Evolutionary conservation across 23 red algal species (phyloP), one percentile per base, ranked within the genome.

Genomic region (Cyanidium caldarium): DNA sequence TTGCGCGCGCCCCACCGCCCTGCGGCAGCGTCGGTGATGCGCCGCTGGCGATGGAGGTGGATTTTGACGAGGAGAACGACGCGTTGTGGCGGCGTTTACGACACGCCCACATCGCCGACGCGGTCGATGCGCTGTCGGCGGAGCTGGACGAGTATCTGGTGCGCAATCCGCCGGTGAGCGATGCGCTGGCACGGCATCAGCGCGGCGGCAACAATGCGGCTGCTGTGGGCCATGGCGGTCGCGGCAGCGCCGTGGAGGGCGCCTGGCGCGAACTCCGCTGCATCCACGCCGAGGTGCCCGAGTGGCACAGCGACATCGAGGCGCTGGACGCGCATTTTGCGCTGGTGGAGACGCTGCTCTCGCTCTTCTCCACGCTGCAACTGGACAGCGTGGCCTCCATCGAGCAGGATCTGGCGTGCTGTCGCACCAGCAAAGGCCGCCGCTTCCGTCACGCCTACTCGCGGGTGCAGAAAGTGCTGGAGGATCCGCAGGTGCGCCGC

Each of bases 321-420:
- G 51, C 10, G 21, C 23, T 61, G 10, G 51, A 61, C 31, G 51
- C 51, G 31, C 51, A 61, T 61, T 61, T 61, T 28, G 51, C 23
- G 51, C 51, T 61, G 7, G 31, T 61, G 7, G 51, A 61, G 51
- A 28, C 31, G 19, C 23, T 61, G 51, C 21, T 61, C 10, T 28
- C 51, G 7, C 51, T 16, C 23, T 61, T 61, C 51, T 61, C 51
- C 13, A 28, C 19, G n/a, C 31, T 16, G 51, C 5, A 16, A 10
- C 51, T 61, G 51, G 51, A 61, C 23, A 16, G 51, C 5, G 51
- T 61, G n/a, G 51, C 51, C 31, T 16, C 51, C 51, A 61, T 61
- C n/a, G 51, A 61, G 51, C 51, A 61, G 51, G 51, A 61, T 28
- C 51, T 61, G 13, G 51, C 51, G n/a, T 61, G 51, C 21, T 61